Evolutionary conservation across 106 monocot genomes (phyloP).

Genomic region (Acorus gramineus): DNA sequence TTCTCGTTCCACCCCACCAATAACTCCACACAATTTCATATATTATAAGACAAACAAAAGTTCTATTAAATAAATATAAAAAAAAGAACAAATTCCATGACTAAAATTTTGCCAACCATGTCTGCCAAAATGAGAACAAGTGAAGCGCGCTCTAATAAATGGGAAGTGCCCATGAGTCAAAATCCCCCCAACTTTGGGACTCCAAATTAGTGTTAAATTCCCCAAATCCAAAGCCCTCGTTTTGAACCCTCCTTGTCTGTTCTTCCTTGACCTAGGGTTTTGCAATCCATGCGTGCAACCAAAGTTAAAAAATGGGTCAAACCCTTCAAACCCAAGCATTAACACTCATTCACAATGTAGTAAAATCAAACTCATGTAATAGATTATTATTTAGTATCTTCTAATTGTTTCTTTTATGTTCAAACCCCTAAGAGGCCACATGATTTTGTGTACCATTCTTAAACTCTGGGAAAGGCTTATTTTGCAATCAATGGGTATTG

Average conservation of each 20-base stretch:
- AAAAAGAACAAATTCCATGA: no score
- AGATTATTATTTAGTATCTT: no score
- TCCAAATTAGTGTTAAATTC: slow-evolving; percentile 10
- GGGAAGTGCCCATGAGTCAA: slow-evolving; percentile 5
- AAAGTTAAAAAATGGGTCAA: slow-evolving; percentile 24
- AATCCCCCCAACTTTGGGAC: slow-evolving; percentile 8
- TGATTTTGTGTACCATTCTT: no score
- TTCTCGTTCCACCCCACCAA: no score
- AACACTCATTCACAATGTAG: not conserved
- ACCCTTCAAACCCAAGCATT: slow-evolving; percentile 35
- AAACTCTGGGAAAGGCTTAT: no score
- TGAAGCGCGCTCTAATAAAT: slow-evolving; percentile 27
- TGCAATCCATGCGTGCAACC: slow-evolving; percentile 5
- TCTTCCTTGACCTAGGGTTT: slow-evolving; percentile 25
- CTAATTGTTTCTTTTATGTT: no score
- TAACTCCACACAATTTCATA: no score
- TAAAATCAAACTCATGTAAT: not conserved
- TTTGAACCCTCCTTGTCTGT: slow-evolving; percentile 25
- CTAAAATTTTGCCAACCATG: slow-evolving; percentile 28
- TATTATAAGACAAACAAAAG: no score
- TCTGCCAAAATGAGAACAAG: slow-evolving; percentile 31
- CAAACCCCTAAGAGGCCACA: no score
- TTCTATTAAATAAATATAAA: no score
- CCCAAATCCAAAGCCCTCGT: slow-evolving; percentile 18
- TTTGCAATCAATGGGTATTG: no score